Evolutionary conservation across 2,329 filamentous ascomycete genomes (phyloP).

Genomic region (Furcasterigmium furcatum): DNA sequence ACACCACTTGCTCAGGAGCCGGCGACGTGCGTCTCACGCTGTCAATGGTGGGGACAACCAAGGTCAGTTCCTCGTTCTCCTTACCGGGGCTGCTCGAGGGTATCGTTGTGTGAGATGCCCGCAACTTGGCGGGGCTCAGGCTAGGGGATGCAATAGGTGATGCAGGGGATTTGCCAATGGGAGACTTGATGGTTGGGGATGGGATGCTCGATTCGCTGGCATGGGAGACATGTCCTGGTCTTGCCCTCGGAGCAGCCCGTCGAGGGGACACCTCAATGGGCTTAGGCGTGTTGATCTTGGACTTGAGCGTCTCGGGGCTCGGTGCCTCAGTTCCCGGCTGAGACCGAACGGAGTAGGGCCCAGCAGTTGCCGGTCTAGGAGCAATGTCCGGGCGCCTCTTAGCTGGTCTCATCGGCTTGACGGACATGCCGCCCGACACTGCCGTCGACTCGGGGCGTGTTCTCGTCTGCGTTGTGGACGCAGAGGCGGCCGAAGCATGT

Average conservation of each 20-base stretch:
- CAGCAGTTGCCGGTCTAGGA: slow-evolving; percentile 60
- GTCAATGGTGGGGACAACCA: slow-evolving; percentile 46
- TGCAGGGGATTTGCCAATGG: not conserved
- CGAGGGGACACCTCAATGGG: slow-evolving; percentile 51
- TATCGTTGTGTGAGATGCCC: slow-evolving; percentile 20
- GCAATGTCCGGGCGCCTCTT: slow-evolving; percentile 56
- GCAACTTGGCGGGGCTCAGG: slow-evolving; percentile 35
- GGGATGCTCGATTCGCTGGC: slow-evolving; percentile 48
- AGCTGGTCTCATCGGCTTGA: slow-evolving; percentile 59
- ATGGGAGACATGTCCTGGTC: slow-evolving; percentile 44
- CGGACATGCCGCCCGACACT: slow-evolving; percentile 56
- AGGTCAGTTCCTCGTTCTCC: slow-evolving; percentile 50
- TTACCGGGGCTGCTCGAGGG: slow-evolving; percentile 42
- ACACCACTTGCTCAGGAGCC: slow-evolving; percentile 20
- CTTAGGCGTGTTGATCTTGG: slow-evolving; percentile 47
- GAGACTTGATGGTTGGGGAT: slow-evolving; percentile 36
- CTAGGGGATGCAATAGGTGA: slow-evolving; percentile 32
- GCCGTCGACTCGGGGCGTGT: slow-evolving; percentile 37
- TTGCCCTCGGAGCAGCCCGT: slow-evolving; percentile 40
- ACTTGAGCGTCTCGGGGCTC: slow-evolving; percentile 44
- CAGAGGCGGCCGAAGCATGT: slow-evolving; percentile 26
- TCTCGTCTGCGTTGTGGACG: slow-evolving; percentile 30
- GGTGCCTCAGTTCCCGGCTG: slow-evolving; percentile 35
- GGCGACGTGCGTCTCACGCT: slow-evolving; percentile 19
- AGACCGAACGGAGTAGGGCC: slow-evolving; percentile 61